Base-by-base conservation (phyloP, 169 alveolate genomes). In the Plasmodium yoelii region DNA sequence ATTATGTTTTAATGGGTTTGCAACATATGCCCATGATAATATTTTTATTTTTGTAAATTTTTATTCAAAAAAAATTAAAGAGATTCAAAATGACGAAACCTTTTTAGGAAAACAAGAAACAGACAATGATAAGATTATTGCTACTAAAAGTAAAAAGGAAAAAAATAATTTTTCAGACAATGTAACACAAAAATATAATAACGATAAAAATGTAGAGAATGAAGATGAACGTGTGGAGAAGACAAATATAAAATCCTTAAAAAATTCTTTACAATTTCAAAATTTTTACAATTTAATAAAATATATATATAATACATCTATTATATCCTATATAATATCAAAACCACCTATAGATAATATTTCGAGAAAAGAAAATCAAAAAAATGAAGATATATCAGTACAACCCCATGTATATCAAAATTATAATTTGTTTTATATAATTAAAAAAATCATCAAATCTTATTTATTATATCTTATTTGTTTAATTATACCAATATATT, bases 391-490 rank as follows among this genome's bases (percentile, higher is more conserved):
- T 28, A 64, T 44, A 80, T 67, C 88, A 18, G 53, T 60, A 72
- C 26, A 61, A 61, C 47, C 7, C 7, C 3, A 22, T 15, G 46
- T 49, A 42, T 46, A 60, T 15, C 6, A 10, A 60, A 28, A 73
- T 26, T 9, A 19, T 22, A 75, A 18, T 22, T 8, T 55, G 51
- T 26, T 80, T 53, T 12, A 57, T 60, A 65, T 80, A 44, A 57
- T 69, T n/a, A 80, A 80, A 70, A 57, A 80, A 61, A 61, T 82
- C 3, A 44, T 87, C 19, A 72, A 87, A 59, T 87, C 80, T 64
- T 82, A 74, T 65, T 47, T 88, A 22, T 73, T 93, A 47, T 93
- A 87, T 90, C 75, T 74, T 73, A 70, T 91, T 1, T 86, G 93
- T 18, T 84, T 88, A 44, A 80, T 80, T 15, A 46, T 80, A 18